phyloP scores from a whole-genome alignment of 208 protist genomes.

The Leishmania martiniquensis region DNA sequence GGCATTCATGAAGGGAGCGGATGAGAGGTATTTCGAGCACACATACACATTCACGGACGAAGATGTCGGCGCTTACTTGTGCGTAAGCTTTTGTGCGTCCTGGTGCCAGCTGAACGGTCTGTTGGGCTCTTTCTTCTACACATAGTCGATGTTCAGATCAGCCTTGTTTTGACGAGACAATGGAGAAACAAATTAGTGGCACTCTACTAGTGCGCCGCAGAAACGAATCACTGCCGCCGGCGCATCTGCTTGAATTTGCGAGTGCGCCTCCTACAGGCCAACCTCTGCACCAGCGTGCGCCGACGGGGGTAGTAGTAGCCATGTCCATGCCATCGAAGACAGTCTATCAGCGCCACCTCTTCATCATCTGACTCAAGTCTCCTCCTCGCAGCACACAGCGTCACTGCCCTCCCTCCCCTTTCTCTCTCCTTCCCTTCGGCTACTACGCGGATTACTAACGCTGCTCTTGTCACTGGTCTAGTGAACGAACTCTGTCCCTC shows the following conservation, averaged over 20 bases:
- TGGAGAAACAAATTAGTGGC: background rate
- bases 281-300: background rate
- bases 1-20: background rate
- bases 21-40: background rate
- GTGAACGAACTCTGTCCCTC: background rate
- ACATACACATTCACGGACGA: background rate
- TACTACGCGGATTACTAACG: background rate
- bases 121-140: background rate
- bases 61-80: background rate
- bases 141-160: slow-evolving; percentile 1
- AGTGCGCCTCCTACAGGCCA: background rate
- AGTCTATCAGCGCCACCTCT: too few species aligned
- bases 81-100: background rate
- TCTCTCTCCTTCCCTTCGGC: background rate
- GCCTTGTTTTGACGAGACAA: background rate
- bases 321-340: background rate
- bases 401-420: too few species aligned
- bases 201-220: background rate
- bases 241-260: background rate
- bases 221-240: background rate
- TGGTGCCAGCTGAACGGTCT: background rate
- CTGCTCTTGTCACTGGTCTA: background rate
- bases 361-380: background rate
- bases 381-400: background rate
- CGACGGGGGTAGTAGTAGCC: background rate